Conservation (phyloP, 1,284 basidiomycete species). For the Mycena citricolor region DNA sequence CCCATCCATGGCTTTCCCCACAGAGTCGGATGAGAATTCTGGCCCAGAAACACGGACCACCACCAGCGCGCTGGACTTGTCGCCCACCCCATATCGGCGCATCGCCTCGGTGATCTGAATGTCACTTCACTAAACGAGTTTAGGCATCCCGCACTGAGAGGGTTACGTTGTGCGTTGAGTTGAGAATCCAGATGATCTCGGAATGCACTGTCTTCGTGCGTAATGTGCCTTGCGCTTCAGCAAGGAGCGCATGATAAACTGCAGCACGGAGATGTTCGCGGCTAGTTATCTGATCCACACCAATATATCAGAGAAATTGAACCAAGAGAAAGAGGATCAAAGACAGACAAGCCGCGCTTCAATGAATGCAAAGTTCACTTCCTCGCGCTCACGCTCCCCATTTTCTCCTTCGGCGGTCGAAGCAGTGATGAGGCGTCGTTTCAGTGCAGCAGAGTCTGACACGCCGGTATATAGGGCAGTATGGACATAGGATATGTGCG, state of each 20-base stretch:
- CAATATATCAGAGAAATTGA: slow-evolving; percentile 3
- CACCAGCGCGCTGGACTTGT: slow-evolving; percentile 64
- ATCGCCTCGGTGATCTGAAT: slow-evolving; percentile 83
- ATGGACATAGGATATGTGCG: slow-evolving; percentile 47
- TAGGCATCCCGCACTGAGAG: no score
- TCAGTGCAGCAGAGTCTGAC: slow-evolving; percentile 59
- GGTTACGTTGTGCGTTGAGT: slow-evolving; percentile 79
- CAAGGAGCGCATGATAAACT: slow-evolving; percentile 75
- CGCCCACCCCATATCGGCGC: slow-evolving; percentile 78
- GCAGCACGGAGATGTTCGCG: slow-evolving; percentile 77
- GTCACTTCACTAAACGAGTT: no score
- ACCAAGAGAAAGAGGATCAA: neutral
- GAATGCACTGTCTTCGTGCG: slow-evolving; percentile 83
- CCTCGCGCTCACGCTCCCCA: slow-evolving; percentile 69
- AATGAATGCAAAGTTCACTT: slow-evolving; percentile 86
- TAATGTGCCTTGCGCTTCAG: slow-evolving; percentile 55
- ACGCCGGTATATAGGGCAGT: slow-evolving; percentile 71
- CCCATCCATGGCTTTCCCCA: slow-evolving; percentile 51
- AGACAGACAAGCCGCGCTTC: slow-evolving; percentile 63
- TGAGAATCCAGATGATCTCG: slow-evolving; percentile 81
- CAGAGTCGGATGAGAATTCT: slow-evolving; percentile 30
- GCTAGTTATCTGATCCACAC: slow-evolving; percentile 62
- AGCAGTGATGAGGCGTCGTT: slow-evolving; percentile 68
- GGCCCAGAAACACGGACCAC: slow-evolving; percentile 66
- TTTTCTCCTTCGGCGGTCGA: slow-evolving; percentile 55